Evolutionary conservation across 257 asterid species (phyloP).

Genomic region (Fraxinus pennsylvanica): DNA sequence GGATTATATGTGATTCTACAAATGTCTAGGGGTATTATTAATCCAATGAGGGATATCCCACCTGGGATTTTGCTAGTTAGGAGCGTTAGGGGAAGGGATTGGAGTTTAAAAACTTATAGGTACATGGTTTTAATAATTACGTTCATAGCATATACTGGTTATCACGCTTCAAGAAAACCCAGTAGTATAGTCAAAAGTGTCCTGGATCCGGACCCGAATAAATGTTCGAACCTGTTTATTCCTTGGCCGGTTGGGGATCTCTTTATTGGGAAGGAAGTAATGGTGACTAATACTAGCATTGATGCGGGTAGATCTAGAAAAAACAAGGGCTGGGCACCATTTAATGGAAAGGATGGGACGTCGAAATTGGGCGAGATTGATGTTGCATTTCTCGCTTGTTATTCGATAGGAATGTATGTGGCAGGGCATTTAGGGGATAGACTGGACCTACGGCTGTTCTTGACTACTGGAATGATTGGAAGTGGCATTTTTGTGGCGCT

Average conservation of each 20-base stretch:
- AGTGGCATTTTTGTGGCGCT: conserved; percentile 80
- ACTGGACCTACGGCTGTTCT: conserved; percentile 65
- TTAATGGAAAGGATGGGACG: conserved; percentile 62
- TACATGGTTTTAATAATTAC: conserved; percentile 70
- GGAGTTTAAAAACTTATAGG: conserved; percentile 59
- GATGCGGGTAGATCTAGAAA: conserved; percentile 7
- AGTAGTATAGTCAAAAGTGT: conserved; percentile 87
- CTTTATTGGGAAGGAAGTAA: conserved; percentile 39
- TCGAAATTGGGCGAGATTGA: conserved; percentile 79
- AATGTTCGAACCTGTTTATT: conserved; percentile 10
- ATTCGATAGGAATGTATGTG: conserved; percentile 74
- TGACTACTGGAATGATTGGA: conserved; percentile 76
- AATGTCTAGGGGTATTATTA: conserved; percentile 25
- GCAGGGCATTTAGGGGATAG: conserved; percentile 85
- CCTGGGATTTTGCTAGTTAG: conserved; percentile 64
- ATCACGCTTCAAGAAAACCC: conserved; percentile 91
- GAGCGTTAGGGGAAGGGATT: conserved; percentile 66
- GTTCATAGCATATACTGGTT: conserved; percentile 72
- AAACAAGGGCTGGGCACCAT: conserved; percentile 72
- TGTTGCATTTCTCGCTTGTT: conserved; percentile 73
- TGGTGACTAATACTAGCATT: not conserved
- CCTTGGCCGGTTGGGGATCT: conserved; percentile 71
- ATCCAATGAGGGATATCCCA: conserved; percentile 43
- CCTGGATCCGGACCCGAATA: conserved; percentile 51
- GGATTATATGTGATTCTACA: not conserved